These are phyloP conservation scores for Vitis hybrid DNA, from an alignment of 177 flowering plant species.

Conservation along the genomic window DNA sequence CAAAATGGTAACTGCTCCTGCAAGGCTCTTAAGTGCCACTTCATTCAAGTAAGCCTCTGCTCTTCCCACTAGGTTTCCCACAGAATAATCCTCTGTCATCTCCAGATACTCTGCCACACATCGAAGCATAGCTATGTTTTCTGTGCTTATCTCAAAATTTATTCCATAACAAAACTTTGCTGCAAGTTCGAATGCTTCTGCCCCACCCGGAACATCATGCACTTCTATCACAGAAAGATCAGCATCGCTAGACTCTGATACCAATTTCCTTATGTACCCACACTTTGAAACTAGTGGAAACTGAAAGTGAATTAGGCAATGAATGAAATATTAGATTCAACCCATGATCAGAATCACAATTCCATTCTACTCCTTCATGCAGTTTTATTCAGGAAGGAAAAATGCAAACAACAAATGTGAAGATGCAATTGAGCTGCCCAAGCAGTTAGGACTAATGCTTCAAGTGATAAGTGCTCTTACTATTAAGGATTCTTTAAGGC, in stretches of 20 bases:
- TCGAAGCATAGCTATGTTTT: conserved; percentile 82
- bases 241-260: conserved; percentile 63
- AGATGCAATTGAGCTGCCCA: no score
- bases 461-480: no score
- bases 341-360: no score
- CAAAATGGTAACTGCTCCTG: conserved; percentile 65
- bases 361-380: no score
- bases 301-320: conserved; percentile 41
- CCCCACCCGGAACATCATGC: conserved; percentile 79
- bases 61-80: conserved; percentile 68
- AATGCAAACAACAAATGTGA: no score
- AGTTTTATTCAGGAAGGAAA: no score
- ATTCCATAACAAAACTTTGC: conserved; percentile 94
- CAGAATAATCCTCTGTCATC: conserved; percentile 88
- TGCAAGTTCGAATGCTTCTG: conserved; percentile 81
- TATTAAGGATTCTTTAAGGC: no score
- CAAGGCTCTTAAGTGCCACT: conserved; percentile 70
- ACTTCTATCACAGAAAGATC: conserved; percentile 57
- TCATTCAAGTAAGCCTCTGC: conserved; percentile 79
- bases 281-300: conserved; percentile 90
- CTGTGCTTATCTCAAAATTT: conserved; percentile 76
- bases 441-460: no score
- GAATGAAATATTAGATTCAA: background rate
- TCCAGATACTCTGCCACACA: conserved; percentile 87
- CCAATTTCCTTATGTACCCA: conserved; percentile 74